Conservation (phyloP, 1,284 basidiomycete species). For the Sporisorium scitamineum region DNA sequence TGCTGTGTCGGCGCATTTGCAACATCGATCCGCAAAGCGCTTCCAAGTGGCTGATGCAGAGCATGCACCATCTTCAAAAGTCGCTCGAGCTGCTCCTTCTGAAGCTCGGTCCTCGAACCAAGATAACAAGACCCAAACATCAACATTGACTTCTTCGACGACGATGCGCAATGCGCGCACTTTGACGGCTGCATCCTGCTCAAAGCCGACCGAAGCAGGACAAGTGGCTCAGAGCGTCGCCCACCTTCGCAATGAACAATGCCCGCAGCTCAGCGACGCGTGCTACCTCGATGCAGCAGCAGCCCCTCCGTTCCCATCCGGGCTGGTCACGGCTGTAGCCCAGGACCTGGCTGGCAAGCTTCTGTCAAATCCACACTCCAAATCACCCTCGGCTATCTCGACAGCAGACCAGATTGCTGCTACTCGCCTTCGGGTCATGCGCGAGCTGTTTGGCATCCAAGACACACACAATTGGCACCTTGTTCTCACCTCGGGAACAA, state of each 20-base stretch:
- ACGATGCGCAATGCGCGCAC: background rate
- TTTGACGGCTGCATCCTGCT: background rate
- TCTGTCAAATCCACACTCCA: conserved; percentile 67
- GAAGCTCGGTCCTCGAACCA: too few species aligned
- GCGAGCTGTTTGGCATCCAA: conserved; percentile 61
- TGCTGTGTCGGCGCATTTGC: conserved; percentile 18
- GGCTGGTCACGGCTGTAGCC: conserved; percentile 43
- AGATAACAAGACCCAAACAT: too few species aligned
- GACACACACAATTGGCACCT: conserved; percentile 50
- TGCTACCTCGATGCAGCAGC: conserved; percentile 68
- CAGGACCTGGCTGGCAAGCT: conserved; percentile 48
- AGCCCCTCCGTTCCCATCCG: conserved; percentile 61
- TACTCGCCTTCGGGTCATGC: conserved; percentile 55
- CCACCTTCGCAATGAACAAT: conserved; percentile 22
- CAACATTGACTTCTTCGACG: background rate
- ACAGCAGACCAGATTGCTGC: conserved; percentile 55
- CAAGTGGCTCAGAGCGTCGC: conserved; percentile 14
- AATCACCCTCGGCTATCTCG: conserved; percentile 53
- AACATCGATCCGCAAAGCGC: conserved; percentile 20
- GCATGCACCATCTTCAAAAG: background rate
- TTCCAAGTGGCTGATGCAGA: conserved; percentile 8
- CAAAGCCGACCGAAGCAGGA: background rate
- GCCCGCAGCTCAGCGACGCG: conserved; percentile 36
- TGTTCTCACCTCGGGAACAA: conserved; percentile 56
- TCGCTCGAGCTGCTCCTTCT: too few species aligned